A percentile compares a stretch with the other conserved stretches of the same genome.
Conservation (phyloP, 2,329 filamentous ascomycete species). For the Microdochium paspali region DNA sequence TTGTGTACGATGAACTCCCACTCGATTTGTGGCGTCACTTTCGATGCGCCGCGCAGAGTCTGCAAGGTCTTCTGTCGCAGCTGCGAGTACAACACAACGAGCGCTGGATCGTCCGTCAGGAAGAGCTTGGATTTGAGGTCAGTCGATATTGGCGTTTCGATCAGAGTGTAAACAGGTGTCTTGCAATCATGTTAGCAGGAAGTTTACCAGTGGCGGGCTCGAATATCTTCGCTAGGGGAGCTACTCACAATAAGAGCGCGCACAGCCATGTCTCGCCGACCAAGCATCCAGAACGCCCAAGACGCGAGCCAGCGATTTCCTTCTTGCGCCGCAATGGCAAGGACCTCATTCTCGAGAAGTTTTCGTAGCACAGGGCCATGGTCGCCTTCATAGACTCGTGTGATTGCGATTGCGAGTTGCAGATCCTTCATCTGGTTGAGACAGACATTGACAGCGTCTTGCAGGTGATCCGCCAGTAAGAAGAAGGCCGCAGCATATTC, state of each 20-base stretch:
- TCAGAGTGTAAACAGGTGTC: slow-evolving; percentile 68
- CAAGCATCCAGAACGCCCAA: slow-evolving; percentile 92
- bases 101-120: slow-evolving; percentile 80
- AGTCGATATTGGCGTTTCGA: slow-evolving; percentile 59
- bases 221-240: neutral
- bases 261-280: slow-evolving; percentile 73
- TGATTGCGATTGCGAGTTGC: slow-evolving; percentile 81
- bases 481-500: slow-evolving; percentile 97
- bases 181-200: slow-evolving; percentile 19
- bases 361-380: slow-evolving; percentile 62
- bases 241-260: slow-evolving; percentile 65
- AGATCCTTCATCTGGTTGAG: slow-evolving; percentile 80
- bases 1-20: slow-evolving; percentile 88
- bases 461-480: slow-evolving; percentile 73
- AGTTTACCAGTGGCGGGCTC: neutral
- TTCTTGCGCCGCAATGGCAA: slow-evolving; percentile 66
- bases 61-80: slow-evolving; percentile 74
- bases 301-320: slow-evolving; percentile 90
- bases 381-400: slow-evolving; percentile 82
- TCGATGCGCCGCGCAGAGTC: slow-evolving; percentile 75
- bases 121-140: slow-evolving; percentile 70
- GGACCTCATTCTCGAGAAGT: slow-evolving; percentile 70
- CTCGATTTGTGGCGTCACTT: slow-evolving; percentile 68
- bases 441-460: slow-evolving; percentile 80
- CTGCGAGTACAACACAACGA: slow-evolving; percentile 80